Percentiles rank a stretch among this genome's conserved stretches.
These are phyloP conservation scores for Chlorella sorokiniana DNA, from an alignment of 139 green algal species.

Conservation along the genomic window DNA sequence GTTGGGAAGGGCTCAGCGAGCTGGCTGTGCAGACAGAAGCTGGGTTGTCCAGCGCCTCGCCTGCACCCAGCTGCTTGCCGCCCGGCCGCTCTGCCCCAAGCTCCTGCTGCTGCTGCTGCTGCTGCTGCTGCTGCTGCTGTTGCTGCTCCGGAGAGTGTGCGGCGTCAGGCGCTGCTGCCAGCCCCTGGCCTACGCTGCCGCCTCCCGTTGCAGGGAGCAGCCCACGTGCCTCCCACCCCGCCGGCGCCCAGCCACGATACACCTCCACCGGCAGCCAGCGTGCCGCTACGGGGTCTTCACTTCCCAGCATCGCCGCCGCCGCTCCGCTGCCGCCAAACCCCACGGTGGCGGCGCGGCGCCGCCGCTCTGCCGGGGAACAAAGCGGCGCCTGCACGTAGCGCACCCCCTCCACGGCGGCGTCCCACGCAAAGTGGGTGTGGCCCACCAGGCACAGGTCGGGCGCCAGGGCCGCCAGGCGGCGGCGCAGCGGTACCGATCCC, in stretches of 20 bases:
- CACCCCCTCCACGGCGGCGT: constrained; percentile 56
- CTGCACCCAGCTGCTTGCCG: not conserved
- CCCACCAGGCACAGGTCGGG: constrained; percentile 78
- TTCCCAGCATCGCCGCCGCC: too few species aligned
- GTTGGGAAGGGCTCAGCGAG: not conserved
- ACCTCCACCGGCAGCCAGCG: constrained; percentile 46
- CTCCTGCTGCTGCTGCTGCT: not conserved
- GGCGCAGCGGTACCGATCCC: constrained; percentile 60
- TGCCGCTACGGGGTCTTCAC: constrained; percentile 1
- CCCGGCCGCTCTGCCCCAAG: not conserved
- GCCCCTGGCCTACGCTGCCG: not conserved
- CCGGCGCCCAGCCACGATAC: constrained; percentile 17
- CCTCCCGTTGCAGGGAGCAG: not conserved
- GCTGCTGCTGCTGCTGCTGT: not conserved
- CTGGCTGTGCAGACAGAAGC: not conserved
- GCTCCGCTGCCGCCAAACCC: constrained; percentile 26
- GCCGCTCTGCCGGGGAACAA: constrained; percentile 69
- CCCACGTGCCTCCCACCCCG: not conserved
- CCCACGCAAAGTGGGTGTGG: constrained; percentile 85
- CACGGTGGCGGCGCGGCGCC: constrained; percentile 48
- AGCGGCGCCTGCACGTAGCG: constrained; percentile 80
- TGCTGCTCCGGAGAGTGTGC: not conserved
- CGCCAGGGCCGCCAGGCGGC: constrained; percentile 58
- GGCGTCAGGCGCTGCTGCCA: not conserved
- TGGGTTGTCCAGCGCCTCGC: not conserved